Conservation (phyloP, 2,329 filamentous ascomycete species). For the Aureobasidium sp. region DNA sequence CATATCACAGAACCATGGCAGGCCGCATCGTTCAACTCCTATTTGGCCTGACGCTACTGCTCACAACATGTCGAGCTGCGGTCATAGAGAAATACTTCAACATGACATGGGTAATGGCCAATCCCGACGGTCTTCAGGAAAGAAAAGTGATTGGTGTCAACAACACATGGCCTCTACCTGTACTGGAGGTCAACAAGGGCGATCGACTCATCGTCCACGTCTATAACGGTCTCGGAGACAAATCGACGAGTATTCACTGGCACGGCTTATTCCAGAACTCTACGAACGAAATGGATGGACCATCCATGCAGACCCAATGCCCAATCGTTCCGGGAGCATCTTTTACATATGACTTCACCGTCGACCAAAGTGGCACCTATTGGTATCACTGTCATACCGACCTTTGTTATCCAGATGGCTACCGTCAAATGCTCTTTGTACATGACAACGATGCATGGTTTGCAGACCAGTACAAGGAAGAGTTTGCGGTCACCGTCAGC, state of each 20-base stretch:
- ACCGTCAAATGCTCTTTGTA: constrained; percentile 59
- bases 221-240: constrained; percentile 56
- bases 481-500: constrained; percentile 58
- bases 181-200: constrained; percentile 64
- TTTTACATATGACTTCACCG: constrained; percentile 60
- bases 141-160: constrained; percentile 61
- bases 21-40: constrained; percentile 36
- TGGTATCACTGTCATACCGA: constrained; percentile 44
- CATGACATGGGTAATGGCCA: constrained; percentile 45
- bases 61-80: constrained; percentile 19
- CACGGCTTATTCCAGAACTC: constrained; percentile 72
- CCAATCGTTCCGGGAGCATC: constrained; percentile 53
- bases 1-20: constrained; percentile 27
- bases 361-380: constrained; percentile 44
- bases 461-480: constrained; percentile 46
- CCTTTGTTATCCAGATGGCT: constrained; percentile 58
- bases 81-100: constrained; percentile 42
- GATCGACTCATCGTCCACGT: constrained; percentile 63
- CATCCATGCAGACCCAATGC: constrained; percentile 58
- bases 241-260: constrained; percentile 61
- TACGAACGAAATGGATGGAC: constrained; percentile 66
- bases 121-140: constrained; percentile 43
- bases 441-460: constrained; percentile 48
- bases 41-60: constrained; percentile 24
- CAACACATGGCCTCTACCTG: constrained; percentile 61